A percentile compares a stretch with the other conserved stretches of the same genome.
phyloP scores from a whole-genome alignment of 108 stramenopile genomes.

The Parmales sp. region DNA sequence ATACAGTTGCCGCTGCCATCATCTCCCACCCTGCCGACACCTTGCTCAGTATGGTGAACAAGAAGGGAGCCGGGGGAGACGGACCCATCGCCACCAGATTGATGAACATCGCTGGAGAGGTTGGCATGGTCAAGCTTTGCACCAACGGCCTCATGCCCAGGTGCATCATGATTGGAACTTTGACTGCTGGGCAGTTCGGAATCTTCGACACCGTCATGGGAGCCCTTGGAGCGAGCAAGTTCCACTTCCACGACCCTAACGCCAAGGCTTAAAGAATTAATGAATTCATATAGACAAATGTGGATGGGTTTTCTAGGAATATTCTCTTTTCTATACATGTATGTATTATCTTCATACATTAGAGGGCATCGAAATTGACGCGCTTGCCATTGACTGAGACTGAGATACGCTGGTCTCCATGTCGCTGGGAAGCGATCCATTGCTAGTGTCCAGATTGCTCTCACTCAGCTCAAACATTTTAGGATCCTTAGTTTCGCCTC shows the following conservation, averaged over 20 bases:
- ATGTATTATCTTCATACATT: too few species aligned
- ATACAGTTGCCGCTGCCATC: conserved; percentile 93
- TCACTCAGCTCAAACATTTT: too few species aligned
- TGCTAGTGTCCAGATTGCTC: too few species aligned
- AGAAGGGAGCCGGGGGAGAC: conserved; percentile 86
- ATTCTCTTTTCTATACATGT: too few species aligned
- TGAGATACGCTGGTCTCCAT: too few species aligned
- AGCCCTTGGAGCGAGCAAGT: conserved; percentile 86
- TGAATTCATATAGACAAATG: too few species aligned
- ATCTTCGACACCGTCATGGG: conserved; percentile 97
- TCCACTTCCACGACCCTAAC: conserved; percentile 90
- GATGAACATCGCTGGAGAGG: conserved; percentile 79
- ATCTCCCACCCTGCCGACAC: conserved; percentile 99
- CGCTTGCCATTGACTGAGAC: too few species aligned
- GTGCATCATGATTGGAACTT: conserved; percentile 98
- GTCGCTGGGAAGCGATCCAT: too few species aligned
- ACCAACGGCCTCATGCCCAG: conserved; percentile 88
- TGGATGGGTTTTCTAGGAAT: too few species aligned
- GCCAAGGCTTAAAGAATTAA: too few species aligned
- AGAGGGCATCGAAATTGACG: too few species aligned
- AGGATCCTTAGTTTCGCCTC: too few species aligned
- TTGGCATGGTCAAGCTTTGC: conserved; percentile 90
- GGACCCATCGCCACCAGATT: conserved; percentile 83
- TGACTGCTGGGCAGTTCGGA: conserved; percentile 97
- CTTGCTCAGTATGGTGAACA: conserved; percentile 95